Percentiles rank a stretch among this genome's conserved stretches.
Conservation (phyloP, 148 eudicot genomes). For the Rhododendron mucronatum region DNA sequence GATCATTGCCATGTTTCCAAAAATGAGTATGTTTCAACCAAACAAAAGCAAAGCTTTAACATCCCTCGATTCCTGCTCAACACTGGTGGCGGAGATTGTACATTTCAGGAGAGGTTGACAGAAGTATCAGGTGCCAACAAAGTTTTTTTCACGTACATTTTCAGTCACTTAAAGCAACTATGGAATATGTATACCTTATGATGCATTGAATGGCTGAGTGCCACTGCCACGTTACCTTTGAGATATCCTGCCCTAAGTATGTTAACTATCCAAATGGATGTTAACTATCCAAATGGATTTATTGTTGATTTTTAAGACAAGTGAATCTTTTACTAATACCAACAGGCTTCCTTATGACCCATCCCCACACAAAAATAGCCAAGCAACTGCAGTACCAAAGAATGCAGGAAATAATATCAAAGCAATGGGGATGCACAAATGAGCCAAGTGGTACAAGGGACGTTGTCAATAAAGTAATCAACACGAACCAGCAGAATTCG, state of each 20-base stretch:
- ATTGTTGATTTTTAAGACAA: not conserved
- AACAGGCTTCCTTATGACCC: not conserved
- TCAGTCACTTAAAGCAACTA: not conserved
- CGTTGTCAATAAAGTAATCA: not conserved
- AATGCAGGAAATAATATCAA: not conserved
- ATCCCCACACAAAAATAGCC: not conserved
- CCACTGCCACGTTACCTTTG: not conserved
- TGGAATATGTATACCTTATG: not conserved
- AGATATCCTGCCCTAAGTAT: not conserved
- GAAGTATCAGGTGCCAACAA: not conserved
- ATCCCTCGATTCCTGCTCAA: not conserved
- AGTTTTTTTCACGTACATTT: not conserved
- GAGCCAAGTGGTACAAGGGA: not conserved
- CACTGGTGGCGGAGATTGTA: not conserved
- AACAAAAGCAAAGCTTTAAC: not conserved
- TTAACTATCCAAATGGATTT: not conserved
- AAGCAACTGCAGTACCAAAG: not conserved
- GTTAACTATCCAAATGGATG: not conserved
- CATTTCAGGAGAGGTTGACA: not conserved
- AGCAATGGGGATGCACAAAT: not conserved
- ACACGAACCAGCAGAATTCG: conserved; percentile 40
- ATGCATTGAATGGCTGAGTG: not conserved
- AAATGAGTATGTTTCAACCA: not conserved
- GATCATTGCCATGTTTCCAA: not conserved
- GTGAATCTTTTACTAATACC: not conserved